Base-by-base conservation (phyloP, 768 basidiomycete genomes). In the Cantharellus cinnabarinus region DNA sequence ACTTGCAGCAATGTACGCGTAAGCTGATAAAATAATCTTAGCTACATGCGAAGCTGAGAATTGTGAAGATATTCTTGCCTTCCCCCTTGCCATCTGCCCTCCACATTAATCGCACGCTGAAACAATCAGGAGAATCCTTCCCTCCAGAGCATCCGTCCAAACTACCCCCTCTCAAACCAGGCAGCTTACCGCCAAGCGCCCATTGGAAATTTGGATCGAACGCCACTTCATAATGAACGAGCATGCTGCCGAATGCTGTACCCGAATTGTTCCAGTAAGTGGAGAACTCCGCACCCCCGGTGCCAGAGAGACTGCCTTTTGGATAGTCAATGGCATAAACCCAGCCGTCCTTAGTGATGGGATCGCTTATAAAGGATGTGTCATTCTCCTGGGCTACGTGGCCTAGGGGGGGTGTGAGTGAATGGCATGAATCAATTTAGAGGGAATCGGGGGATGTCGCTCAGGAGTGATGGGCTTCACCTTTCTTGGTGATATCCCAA, bases 81-180 rank as follows among this genome's bases (percentile, higher is more conserved):
- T 89, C 86, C 37, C 83, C 85, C 4, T 66, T 70, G 0, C 79
- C 85, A 53, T 70, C 64, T 42, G 70, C 69, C 65, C 86, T 73
- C 84, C 85, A 89, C 85, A 89, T 89, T 50, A 87, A 58, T 20
- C 86, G 71, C 15, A 79, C 70, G 63, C 79, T 84, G 67, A 86
- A 87, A 69, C 86, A 88, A 62, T 82, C 77, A 38, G 71, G 66
- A 4, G 85, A 85, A 56, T 77, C 73, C 2, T 83, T 74, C 2
- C 86, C 86, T 35, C 85, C 86, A 38, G 79, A 80, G 67, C 85
- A 87, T 2, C 81, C 82, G 14, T 73, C 71, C 2, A 76, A 75
- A 2, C 78, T 67, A 0, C 85, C 86, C 14, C 86, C 84, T 65
- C 85, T 73, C 42, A 87, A 65, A 3, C 86, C 85, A 5, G 85